phyloP scores from a whole-genome alignment of 192 early-diverging fungal genomes.

The Linnemannia exigua region DNA sequence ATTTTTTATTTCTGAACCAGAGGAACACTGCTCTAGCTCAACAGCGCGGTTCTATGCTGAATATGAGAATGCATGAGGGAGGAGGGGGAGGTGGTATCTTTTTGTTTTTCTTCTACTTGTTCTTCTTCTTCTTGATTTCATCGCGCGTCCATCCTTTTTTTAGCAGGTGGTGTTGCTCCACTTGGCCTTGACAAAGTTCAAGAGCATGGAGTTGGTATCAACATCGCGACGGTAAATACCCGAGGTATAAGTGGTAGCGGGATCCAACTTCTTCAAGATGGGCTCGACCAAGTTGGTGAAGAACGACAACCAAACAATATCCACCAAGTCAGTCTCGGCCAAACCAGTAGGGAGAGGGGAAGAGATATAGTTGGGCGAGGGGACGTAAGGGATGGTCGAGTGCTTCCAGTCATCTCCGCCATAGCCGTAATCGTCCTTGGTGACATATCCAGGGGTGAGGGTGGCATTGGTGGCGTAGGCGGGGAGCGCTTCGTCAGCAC shows the following conservation, averaged over 20 bases:
- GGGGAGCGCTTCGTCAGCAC: constrained; percentile 19
- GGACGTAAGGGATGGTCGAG: constrained; percentile 52
- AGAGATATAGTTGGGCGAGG: constrained; percentile 56
- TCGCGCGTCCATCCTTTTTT: not conserved
- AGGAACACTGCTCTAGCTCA: constrained; percentile 5
- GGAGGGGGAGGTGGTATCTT: not conserved
- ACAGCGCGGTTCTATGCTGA: not conserved
- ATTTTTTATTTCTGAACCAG: not conserved
- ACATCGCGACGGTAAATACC: constrained; percentile 34
- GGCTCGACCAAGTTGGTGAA: constrained; percentile 55
- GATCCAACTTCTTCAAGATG: constrained; percentile 48
- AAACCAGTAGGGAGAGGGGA: constrained; percentile 55
- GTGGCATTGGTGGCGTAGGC: constrained; percentile 27
- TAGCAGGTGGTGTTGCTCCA: constrained; percentile 53
- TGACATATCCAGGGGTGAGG: constrained; percentile 63
- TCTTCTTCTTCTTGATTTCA: not conserved
- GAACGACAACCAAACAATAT: constrained; percentile 61
- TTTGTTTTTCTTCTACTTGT: not conserved
- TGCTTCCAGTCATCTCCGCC: constrained; percentile 67
- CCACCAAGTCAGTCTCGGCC: constrained; percentile 42
- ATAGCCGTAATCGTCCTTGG: constrained; percentile 64
- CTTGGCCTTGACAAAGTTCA: constrained; percentile 41
- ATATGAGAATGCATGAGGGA: not conserved
- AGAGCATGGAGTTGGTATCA: constrained; percentile 52
- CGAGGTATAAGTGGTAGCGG: constrained; percentile 22